Base-by-base conservation (phyloP, 306 rosid species). In the Glycine tomentella region DNA sequence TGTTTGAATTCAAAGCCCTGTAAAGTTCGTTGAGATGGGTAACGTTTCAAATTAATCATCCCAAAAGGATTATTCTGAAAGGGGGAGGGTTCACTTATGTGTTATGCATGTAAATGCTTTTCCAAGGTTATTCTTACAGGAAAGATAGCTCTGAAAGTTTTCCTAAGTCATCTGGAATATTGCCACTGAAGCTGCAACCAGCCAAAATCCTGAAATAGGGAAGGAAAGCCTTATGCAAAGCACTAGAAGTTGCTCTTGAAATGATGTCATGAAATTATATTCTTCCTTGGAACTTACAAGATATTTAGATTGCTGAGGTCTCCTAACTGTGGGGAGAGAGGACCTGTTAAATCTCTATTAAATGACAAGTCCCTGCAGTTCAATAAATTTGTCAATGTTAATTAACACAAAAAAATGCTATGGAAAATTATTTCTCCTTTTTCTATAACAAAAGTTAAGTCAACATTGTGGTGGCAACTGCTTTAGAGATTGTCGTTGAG, bases 1-100 rank as follows among this genome's bases (percentile, higher is more conserved):
- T 89, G 85, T 95, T 95, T 64, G 92, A 86, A 72, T 95, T 93
- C 49, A 95, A 84, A 77, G 99, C 99, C 97, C 99, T 93, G 91
- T 36, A 63, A 10, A 48, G 58, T 78, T 72, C 46, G 52, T 73
- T 44, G 55, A 81, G 56, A 53, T 48, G 3, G 6, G 9, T 31
- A 3, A 53, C 48, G n/a, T 51, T 10, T 46, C 11, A 64, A 69
- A 58, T 82, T 49, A 13, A 69, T 51, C 55, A 74, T 63, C 8
- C 56, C 42, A 38, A 44, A 44, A 20, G 58, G 25, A 34, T 36
- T 36, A 25, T 25, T 25, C 31, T 16, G 8, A 36, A 49, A 42
- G 31, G 82, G 3, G 6, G 50, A 38, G 36, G 66, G 59, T 11
- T 55, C 64, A 31, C 36, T 12, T 40, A 44, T 49, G 55, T 69